Conservation (phyloP, 805 yeast species). For the Wickerhamomyces hampshirensis region DNA sequence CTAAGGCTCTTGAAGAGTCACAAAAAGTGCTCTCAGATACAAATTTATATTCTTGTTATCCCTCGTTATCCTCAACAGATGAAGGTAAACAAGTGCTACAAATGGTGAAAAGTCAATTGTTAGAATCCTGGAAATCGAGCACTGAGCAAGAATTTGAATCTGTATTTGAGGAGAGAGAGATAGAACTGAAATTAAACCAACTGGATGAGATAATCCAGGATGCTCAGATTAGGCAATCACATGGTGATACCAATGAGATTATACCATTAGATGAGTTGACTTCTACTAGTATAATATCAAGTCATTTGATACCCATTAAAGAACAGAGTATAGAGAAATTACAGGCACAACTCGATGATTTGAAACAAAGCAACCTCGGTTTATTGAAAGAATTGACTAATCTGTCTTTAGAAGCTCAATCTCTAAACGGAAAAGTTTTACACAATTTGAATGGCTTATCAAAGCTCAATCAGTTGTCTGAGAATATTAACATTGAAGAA, state of each 20-base stretch:
- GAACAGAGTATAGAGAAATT: slow-evolving; percentile 15
- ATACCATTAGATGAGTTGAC: slow-evolving; percentile 19
- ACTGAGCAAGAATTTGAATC: slow-evolving; percentile 44
- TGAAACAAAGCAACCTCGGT: slow-evolving; percentile 9
- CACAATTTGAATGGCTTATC: slow-evolving; percentile 9
- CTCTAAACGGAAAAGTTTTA: slow-evolving; percentile 7
- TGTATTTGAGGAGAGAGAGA: slow-evolving; percentile 42
- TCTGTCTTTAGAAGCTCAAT: slow-evolving; percentile 9
- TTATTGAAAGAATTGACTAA: slow-evolving; percentile 14
- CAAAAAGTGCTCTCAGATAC: slow-evolving; percentile 44
- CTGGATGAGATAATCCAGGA: slow-evolving; percentile 39
- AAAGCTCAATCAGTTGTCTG: slow-evolving; percentile 6
- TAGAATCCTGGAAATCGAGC: slow-evolving; percentile 40
- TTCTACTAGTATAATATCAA: slow-evolving; percentile 14
- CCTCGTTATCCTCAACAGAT: slow-evolving; percentile 36
- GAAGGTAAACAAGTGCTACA: slow-evolving; percentile 39
- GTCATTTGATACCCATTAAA: slow-evolving; percentile 24
- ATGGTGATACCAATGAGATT: slow-evolving; percentile 4
- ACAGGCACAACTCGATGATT: slow-evolving; percentile 9
- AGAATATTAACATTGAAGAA: slow-evolving; percentile 7
- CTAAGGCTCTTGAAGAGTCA: slow-evolving; percentile 48
- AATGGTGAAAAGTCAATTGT: slow-evolving; percentile 43
- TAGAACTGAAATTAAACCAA: slow-evolving; percentile 36
- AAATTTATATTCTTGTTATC: slow-evolving; percentile 47
- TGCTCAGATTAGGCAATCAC: slow-evolving; percentile 30